These are phyloP conservation scores for Mrakia gelida DNA, from an alignment of 768 basidiomycete genomes.

Conservation along the genomic window DNA sequence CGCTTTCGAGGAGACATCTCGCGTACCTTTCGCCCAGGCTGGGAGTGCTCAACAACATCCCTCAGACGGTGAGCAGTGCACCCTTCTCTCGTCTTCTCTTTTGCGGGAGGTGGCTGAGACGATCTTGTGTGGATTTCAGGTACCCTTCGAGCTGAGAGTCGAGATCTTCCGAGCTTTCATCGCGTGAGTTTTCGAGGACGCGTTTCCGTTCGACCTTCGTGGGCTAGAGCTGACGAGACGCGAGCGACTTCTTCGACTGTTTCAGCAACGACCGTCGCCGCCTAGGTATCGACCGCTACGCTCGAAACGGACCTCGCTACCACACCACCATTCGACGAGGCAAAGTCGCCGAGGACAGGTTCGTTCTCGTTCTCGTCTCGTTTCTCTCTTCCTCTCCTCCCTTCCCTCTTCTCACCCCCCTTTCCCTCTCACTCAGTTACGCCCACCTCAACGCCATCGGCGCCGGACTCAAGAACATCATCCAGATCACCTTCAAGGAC, in stretches of 20 bases:
- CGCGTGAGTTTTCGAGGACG: not conserved
- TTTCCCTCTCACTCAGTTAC: slow-evolving; percentile 47
- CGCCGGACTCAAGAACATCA: slow-evolving; percentile 69
- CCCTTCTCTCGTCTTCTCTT: too few species aligned
- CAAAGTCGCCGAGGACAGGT: slow-evolving; percentile 78
- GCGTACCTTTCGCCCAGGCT: slow-evolving; percentile 76
- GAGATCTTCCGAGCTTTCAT: slow-evolving; percentile 84
- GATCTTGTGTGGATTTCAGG: too few species aligned
- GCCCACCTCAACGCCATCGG: slow-evolving; percentile 64
- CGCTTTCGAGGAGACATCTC: slow-evolving; percentile 63
- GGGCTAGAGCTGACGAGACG: not conserved
- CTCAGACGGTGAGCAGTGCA: slow-evolving; percentile 15
- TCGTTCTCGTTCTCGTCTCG: not conserved
- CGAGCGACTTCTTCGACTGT: not conserved
- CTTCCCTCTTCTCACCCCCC: not conserved
- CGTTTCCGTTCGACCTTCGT: too few species aligned
- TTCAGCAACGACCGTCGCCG: slow-evolving; percentile 52
- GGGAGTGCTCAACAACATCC: slow-evolving; percentile 79
- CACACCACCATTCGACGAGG: slow-evolving; percentile 59
- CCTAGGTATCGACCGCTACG: slow-evolving; percentile 41
- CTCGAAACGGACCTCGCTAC: slow-evolving; percentile 43
- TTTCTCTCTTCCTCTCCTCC: not conserved
- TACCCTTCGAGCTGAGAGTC: slow-evolving; percentile 88
- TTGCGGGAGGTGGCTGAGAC: too few species aligned
- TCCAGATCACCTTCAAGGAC: slow-evolving; percentile 89